Percentiles rank a stretch among this genome's conserved stretches.
Evolutionary conservation across 2,329 filamentous ascomycete genomes (phyloP).

Genomic region (Aspergillus viridinutans): DNA sequence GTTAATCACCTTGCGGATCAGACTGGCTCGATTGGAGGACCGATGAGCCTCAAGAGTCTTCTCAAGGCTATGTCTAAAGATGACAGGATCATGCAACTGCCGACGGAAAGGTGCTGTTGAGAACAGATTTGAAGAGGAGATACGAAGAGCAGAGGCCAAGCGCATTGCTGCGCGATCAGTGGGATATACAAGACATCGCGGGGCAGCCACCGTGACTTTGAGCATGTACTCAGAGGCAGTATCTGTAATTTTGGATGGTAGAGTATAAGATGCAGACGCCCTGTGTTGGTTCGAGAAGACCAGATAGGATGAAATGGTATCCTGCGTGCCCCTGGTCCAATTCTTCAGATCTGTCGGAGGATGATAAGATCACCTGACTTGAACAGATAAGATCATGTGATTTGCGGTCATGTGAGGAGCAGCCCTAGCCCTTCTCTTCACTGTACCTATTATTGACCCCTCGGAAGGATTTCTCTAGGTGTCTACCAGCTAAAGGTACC

Average conservation of each 20-base stretch:
- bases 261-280: background rate
- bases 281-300: background rate
- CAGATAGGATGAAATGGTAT: background rate
- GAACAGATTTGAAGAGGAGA: conserved; percentile 1
- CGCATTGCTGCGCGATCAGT: conserved; percentile 24
- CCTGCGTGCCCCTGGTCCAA: background rate
- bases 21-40: conserved; percentile 30
- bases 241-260: background rate
- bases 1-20: conserved; percentile 30
- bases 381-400: background rate
- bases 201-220: conserved; percentile 1
- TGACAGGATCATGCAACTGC: conserved; percentile 15
- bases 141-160: conserved; percentile 8
- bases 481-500: too few species aligned
- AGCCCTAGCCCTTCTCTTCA: background rate
- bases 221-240: conserved; percentile 11
- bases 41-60: conserved; percentile 42
- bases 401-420: background rate
- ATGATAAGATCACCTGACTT: background rate
- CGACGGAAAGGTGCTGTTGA: background rate
- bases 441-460: too few species aligned
- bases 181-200: conserved; percentile 13
- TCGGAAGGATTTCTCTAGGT: too few species aligned
- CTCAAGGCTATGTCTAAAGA: conserved; percentile 31
- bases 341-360: background rate